phyloP scores from a whole-genome alignment of 1,284 basidiomycete genomes.

The Trametes polyzona region DNA sequence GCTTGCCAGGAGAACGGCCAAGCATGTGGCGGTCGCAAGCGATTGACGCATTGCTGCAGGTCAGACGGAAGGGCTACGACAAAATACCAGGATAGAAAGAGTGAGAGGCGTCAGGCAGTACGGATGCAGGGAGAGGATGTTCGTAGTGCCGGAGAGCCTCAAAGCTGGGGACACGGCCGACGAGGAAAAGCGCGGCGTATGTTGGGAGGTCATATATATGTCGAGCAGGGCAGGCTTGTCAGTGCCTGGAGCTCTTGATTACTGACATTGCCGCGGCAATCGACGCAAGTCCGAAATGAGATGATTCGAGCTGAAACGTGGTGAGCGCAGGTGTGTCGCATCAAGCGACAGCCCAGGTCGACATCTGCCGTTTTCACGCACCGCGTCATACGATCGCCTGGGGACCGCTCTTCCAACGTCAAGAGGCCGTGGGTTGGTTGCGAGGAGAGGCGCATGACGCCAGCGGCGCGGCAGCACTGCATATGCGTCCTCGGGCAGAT shows the following conservation, averaged over 20 bases:
- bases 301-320: neutral
- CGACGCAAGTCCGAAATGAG: neutral
- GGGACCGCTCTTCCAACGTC: neutral
- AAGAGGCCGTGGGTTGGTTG: neutral
- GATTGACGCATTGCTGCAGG: slow-evolving; percentile 15
- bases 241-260: neutral
- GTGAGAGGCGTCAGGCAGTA: slow-evolving; percentile 1
- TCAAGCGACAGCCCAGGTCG: neutral
- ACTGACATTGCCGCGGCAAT: neutral
- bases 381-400: neutral
- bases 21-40: slow-evolving; percentile 25
- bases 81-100: too few species aligned
- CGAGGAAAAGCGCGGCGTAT: too few species aligned
- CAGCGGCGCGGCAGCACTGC: neutral
- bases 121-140: neutral
- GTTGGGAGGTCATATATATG: too few species aligned
- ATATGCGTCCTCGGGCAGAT: neutral
- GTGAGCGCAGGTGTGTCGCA: neutral
- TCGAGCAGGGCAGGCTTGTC: neutral
- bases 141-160: neutral
- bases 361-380: neutral
- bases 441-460: neutral
- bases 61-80: too few species aligned
- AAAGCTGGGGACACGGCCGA: neutral
- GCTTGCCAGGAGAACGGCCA: slow-evolving; percentile 3